A percentile compares a stretch with the other conserved stretches of the same genome.
Conservation (phyloP, 1,284 basidiomycete genomes). For the Puccinia polysora region DNA sequence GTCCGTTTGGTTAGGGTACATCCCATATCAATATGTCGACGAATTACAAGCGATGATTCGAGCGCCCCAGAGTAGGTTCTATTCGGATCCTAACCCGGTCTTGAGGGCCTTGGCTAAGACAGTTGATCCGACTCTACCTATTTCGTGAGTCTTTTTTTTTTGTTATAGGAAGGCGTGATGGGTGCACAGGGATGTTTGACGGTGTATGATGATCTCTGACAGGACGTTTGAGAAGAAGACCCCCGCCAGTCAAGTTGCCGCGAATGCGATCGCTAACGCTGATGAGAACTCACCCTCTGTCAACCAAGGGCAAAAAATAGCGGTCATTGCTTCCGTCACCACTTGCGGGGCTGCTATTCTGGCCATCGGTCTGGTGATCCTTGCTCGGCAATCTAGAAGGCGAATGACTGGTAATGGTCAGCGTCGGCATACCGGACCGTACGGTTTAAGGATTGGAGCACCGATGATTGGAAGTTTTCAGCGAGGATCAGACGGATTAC, state of each 20-base stretch:
- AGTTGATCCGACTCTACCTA: conserved; percentile 46
- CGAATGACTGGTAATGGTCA: not conserved
- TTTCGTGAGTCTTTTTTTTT: conserved; percentile 21
- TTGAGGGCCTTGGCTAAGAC: conserved; percentile 45
- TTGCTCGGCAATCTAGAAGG: conserved; percentile 7
- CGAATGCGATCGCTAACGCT: not conserved
- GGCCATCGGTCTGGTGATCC: conserved; percentile 23
- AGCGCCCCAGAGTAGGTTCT: conserved; percentile 53
- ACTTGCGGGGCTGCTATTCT: conserved; percentile 27
- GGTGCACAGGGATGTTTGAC: too few species aligned
- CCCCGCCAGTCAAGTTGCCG: conserved; percentile 15
- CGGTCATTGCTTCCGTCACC: conserved; percentile 36
- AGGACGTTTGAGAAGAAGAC: conserved; percentile 23
- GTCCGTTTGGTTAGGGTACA: conserved; percentile 55
- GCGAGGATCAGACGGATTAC: not conserved
- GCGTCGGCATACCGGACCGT: not conserved
- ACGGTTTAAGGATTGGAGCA: conserved; percentile 7
- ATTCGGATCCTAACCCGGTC: conserved; percentile 52
- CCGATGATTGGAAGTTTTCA: conserved; percentile 22
- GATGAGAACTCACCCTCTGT: conserved; percentile 1
- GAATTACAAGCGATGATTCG: conserved; percentile 52
- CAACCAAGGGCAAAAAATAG: conserved; percentile 23
- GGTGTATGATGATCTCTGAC: too few species aligned
- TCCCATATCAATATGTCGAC: conserved; percentile 52
- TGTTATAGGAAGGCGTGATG: too few species aligned